Base-by-base conservation (phyloP, 2,329 filamentous ascomycete genomes). In the Colletotrichum salicis region DNA sequence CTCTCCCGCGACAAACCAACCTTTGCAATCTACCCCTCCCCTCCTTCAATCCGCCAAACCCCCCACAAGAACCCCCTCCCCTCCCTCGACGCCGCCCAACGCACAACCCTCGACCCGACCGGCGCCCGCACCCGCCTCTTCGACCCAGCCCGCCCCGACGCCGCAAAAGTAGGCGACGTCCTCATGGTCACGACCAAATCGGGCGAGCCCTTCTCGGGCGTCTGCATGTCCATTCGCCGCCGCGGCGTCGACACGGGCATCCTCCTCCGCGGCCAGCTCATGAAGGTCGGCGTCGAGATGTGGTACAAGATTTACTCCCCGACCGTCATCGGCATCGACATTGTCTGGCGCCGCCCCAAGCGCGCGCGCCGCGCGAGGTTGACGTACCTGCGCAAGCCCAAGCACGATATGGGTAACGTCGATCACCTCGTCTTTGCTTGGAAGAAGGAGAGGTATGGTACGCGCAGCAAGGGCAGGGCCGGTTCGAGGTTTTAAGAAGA, bases 251-350 rank as follows among this genome's bases (percentile, higher is more conserved):
- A 98, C 84, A 97, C 94, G 2, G 93, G 93, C 5, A 92, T 99
- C 67, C 85, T 97, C 71, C 87, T 99, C 72, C 90, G 96, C 68
- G 96, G 96, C 77, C 91, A 97, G 80, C 85, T 99, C 77, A 95
- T 94, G 76, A 90, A 93, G 77, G 90, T 97, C 7, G 94, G 94
- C 72, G 94, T 97, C 72, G 96, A 99, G 88, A 96, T 97, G 94
- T 97, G 94, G 92, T 95, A 93, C 84, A 99, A 99, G 87, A 87
- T 98, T 71, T 98, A 96, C 86, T 94, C 91, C 79, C 96, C 96
- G 72, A 93, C 94, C 79, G 92, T 98, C 37, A 91, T 93, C 80
- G 94, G 94, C 74, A 94, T 99, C 78, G 96, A 99, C 84, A 92
- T 99, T 77, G 93, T 98, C 82, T 94, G 97, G 89, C 88, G 96